Conservation (phyloP, 2,329 filamentous ascomycete genomes). For the Myriosclerotinia scirpicola region DNA sequence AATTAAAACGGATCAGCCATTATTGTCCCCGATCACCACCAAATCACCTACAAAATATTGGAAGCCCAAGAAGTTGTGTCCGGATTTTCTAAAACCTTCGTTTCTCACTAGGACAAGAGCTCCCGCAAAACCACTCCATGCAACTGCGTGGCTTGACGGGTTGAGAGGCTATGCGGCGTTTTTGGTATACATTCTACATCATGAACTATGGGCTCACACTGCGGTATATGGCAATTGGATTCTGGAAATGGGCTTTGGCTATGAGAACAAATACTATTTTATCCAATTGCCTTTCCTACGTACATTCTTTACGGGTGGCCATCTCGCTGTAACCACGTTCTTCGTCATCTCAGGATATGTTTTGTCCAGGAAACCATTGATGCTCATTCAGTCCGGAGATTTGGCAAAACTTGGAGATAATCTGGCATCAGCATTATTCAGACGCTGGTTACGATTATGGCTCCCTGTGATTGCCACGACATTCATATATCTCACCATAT, state of each 20-base stretch:
- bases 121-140: conserved; percentile 21
- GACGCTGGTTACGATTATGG: conserved; percentile 49
- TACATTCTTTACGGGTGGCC: conserved; percentile 59
- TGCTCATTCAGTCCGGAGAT: conserved; percentile 44
- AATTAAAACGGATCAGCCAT: conserved; percentile 17
- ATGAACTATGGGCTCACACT: conserved; percentile 42
- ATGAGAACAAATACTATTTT: conserved; percentile 41
- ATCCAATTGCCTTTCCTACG: conserved; percentile 57
- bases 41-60: conserved; percentile 1
- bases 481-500: conserved; percentile 40
- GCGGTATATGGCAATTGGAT: conserved; percentile 24
- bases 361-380: conserved; percentile 47
- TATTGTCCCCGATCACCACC: neutral
- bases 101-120: conserved; percentile 17
- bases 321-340: conserved; percentile 56
- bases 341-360: conserved; percentile 52
- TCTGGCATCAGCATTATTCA: conserved; percentile 49
- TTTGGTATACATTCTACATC: conserved; percentile 50
- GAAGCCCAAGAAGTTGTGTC: conserved; percentile 18
- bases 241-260: conserved; percentile 38
- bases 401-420: conserved; percentile 42
- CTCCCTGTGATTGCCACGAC: conserved; percentile 48
- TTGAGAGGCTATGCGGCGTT: conserved; percentile 50
- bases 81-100: conserved; percentile 23
- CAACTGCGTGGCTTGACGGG: conserved; percentile 45